phyloP scores from a whole-genome alignment of 106 monocot genomes.

The Allium cepa region DNA sequence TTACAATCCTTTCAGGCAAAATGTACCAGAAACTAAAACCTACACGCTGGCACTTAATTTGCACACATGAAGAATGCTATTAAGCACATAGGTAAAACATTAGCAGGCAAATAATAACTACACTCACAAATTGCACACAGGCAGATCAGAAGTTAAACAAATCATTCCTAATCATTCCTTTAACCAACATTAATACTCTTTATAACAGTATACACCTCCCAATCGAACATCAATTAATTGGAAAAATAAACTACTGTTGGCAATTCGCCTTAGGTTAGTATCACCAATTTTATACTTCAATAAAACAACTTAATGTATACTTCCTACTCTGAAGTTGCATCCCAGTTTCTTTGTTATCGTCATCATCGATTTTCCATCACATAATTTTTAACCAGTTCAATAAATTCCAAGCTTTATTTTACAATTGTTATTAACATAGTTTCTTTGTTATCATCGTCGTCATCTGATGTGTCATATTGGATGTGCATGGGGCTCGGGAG shows the following conservation, averaged over 20 bases:
- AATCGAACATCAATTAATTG: too few relatives aligned
- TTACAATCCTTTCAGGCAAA: too few relatives aligned
- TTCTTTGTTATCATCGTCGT: not conserved
- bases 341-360: not conserved
- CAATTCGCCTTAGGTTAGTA: not conserved
- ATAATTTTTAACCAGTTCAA: not conserved
- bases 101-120: too few relatives aligned
- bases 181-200: too few relatives aligned
- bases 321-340: not conserved
- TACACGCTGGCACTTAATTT: too few relatives aligned
- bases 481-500: conserved; percentile 51
- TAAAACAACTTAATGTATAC: not conserved
- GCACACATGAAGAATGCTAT: too few relatives aligned
- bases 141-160: too few relatives aligned
- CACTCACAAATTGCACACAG: too few relatives aligned
- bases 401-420: not conserved
- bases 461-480: not conserved
- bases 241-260: not conserved
- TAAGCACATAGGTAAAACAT: too few relatives aligned
- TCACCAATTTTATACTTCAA: not conserved
- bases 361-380: not conserved
- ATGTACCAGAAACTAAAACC: too few relatives aligned
- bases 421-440: not conserved
- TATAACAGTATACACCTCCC: too few relatives aligned
- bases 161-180: too few relatives aligned